A percentile compares a stretch with the other conserved stretches of the same genome.
phyloP scores from a whole-genome alignment of 208 protist species.

The Naegleria lovaniensis region DNA sequence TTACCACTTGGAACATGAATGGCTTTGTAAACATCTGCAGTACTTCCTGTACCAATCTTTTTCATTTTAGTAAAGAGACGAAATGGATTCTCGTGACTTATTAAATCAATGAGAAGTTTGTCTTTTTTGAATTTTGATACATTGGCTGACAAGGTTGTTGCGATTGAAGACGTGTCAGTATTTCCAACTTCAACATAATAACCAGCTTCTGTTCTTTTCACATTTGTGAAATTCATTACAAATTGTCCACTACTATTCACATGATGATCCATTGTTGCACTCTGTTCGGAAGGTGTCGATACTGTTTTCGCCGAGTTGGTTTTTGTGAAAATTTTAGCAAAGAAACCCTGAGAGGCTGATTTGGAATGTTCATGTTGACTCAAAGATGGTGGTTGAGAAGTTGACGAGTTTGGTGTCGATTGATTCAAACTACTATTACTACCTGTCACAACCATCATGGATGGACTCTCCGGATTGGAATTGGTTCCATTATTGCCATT shows the following conservation, averaged over 20 bases:
- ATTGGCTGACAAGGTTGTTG: no score
- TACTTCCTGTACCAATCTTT: conserved; percentile 49
- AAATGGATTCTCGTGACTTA: conserved; percentile 41
- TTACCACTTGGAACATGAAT: conserved; percentile 26
- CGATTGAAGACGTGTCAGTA: neutral
- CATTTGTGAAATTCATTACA: neutral
- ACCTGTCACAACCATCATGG: no score
- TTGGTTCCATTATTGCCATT: no score
- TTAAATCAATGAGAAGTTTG: conserved; percentile 35
- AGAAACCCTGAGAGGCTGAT: neutral
- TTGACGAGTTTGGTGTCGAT: no score
- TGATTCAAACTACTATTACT: no score
- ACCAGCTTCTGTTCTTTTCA: neutral
- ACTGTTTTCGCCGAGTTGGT: neutral
- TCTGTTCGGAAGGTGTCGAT: no score
- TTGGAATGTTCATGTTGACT: neutral
- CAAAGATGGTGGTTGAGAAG: neutral
- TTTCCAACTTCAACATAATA: neutral
- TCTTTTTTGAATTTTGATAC: neutral
- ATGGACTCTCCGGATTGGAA: no score
- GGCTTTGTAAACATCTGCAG: conserved; percentile 53
- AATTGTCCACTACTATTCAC: neutral
- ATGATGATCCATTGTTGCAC: neutral
- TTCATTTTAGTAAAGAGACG: conserved; percentile 44
- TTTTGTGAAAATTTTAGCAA: neutral